A percentile compares a stretch with the other conserved stretches of the same genome.
Conservation (phyloP, 2,329 filamentous ascomycete genomes). For the Colletotrichum sp. region DNA sequence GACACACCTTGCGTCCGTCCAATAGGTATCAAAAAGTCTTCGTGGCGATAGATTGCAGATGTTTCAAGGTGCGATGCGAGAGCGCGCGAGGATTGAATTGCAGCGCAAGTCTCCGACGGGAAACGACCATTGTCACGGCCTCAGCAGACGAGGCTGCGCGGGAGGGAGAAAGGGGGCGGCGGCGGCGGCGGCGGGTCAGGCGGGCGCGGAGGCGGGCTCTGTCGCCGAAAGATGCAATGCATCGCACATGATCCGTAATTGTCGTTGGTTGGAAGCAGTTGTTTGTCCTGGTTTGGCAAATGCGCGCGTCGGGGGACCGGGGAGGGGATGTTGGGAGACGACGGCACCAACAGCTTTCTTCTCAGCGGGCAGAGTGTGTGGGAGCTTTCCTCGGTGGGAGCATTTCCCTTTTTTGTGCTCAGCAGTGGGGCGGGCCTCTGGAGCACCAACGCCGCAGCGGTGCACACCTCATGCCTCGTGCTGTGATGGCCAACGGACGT, state of each 20-base stretch:
- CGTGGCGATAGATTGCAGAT: background rate
- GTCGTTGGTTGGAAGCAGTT: background rate
- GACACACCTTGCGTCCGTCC: background rate
- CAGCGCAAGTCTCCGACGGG: background rate
- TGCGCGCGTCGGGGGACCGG: background rate
- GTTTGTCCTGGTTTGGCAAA: background rate
- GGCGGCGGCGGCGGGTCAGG: background rate
- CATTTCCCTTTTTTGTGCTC: background rate
- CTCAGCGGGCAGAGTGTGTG: background rate
- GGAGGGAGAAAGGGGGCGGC: background rate
- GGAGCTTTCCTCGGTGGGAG: background rate
- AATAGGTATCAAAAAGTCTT: background rate
- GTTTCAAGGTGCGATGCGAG: background rate
- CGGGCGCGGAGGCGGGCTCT: background rate
- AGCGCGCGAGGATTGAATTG: no score
- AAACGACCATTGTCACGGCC: background rate
- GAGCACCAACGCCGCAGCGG: background rate
- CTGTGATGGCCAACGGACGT: background rate
- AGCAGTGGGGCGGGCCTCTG: background rate
- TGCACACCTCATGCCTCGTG: background rate
- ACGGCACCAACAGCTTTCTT: background rate
- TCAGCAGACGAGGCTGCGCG: background rate
- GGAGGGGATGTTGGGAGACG: background rate
- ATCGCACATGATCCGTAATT: background rate
- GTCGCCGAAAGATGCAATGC: background rate